A percentile compares a stretch with the other conserved stretches of the same genome.
phyloP scores from a whole-genome alignment of 495 filamentous ascomycete species.

The Aspergillus diversus region DNA sequence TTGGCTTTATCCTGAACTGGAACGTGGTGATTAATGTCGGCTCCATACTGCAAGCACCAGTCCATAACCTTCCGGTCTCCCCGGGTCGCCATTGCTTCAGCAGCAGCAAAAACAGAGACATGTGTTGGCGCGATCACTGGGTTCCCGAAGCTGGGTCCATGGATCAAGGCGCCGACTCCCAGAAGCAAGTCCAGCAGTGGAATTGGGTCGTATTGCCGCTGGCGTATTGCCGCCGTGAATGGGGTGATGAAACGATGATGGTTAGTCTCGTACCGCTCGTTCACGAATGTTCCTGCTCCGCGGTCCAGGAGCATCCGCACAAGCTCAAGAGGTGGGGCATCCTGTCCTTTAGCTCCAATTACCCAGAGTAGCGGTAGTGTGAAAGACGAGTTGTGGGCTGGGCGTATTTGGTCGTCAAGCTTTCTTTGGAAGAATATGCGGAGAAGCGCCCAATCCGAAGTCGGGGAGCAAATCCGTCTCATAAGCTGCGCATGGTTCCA shows the following conservation, averaged over 20 bases:
- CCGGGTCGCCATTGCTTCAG: neutral
- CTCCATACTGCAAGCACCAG: conserved; percentile 1
- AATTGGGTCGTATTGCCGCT: neutral
- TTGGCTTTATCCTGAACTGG: neutral
- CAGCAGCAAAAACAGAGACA: conserved; percentile 1
- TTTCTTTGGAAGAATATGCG: neutral
- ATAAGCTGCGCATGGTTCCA: neutral
- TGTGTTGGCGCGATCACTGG: neutral
- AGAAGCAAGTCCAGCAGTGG: neutral
- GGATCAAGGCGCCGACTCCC: neutral
- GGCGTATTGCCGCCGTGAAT: neutral
- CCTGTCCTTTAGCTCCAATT: neutral
- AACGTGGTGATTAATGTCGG: neutral
- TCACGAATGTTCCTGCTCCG: neutral
- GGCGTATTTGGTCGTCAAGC: neutral
- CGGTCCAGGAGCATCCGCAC: neutral
- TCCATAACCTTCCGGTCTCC: neutral
- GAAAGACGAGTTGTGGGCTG: neutral
- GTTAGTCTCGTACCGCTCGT: neutral
- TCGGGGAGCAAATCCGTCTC: neutral
- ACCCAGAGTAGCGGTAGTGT: neutral
- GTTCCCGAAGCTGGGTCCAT: neutral
- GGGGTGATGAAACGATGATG: neutral
- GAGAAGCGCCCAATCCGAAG: neutral
- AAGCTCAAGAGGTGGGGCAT: neutral